A percentile compares a stretch with the other conserved stretches of the same genome.
phyloP scores from a whole-genome alignment of 306 rosid genomes.

The apple (Malus domestica) region ASM211411v1 NC_041804.1:3480501-3481000 shows the following conservation, averaged over 20 bases:
- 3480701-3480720: slow-evolving; percentile 74
- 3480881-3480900: slow-evolving; percentile 36
- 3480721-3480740: slow-evolving; percentile 50
- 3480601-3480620: background rate
- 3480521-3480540: slow-evolving; percentile 60
- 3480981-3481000: slow-evolving; percentile 7
- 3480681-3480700: slow-evolving; percentile 8
- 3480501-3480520: slow-evolving; percentile 62
- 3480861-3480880: slow-evolving; percentile 56
- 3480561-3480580: background rate
- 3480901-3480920: slow-evolving; percentile 35
- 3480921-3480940: slow-evolving; percentile 56
- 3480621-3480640: background rate
- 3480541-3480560: slow-evolving; percentile 17
- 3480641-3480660: background rate
- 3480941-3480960: slow-evolving; percentile 42
- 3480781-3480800: slow-evolving; percentile 44
- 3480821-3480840: slow-evolving; percentile 54
- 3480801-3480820: slow-evolving; percentile 40
- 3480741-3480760: slow-evolving; percentile 79
- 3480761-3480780: slow-evolving; percentile 63
- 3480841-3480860: slow-evolving; percentile 42
- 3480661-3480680: background rate
- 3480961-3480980: slow-evolving; percentile 56
- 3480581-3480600: background rate